Conservation (phyloP, 2,329 filamentous ascomycete species). For the Hypoxylon sp. region DNA sequence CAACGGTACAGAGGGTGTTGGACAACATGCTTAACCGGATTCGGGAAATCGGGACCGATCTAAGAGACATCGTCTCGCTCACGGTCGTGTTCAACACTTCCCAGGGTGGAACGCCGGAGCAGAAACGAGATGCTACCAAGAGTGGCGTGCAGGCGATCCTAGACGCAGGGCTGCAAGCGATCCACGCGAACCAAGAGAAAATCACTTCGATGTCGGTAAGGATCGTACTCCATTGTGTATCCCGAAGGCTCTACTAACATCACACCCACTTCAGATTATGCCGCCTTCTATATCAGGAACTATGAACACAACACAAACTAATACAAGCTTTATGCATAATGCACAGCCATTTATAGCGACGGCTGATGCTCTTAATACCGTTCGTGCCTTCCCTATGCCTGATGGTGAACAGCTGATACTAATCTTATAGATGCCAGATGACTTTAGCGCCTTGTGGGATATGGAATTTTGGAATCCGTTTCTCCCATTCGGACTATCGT, state of each 20-base stretch:
- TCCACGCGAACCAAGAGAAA: slow-evolving; percentile 57
- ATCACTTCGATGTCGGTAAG: slow-evolving; percentile 50
- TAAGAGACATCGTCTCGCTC: slow-evolving; percentile 63
- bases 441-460: slow-evolving; percentile 47
- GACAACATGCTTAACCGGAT: slow-evolving; percentile 57
- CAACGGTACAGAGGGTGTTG: slow-evolving; percentile 59
- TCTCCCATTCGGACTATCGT: slow-evolving; percentile 34
- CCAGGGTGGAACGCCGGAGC: slow-evolving; percentile 54
- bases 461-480: slow-evolving; percentile 50
- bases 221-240: background rate
- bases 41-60: slow-evolving; percentile 61
- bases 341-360: slow-evolving; percentile 44
- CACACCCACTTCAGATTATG: slow-evolving; percentile 33
- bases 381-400: slow-evolving; percentile 30
- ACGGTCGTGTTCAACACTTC: slow-evolving; percentile 61
- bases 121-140: slow-evolving; percentile 57
- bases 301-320: slow-evolving; percentile 40
- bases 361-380: slow-evolving; percentile 44
- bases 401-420: slow-evolving; percentile 13
- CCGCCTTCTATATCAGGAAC: slow-evolving; percentile 33
- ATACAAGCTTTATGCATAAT: slow-evolving; percentile 40
- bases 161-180: slow-evolving; percentile 59
- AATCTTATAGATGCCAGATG: slow-evolving; percentile 43
- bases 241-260: slow-evolving; percentile 7
- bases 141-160: slow-evolving; percentile 57